These are phyloP conservation scores for Phytophthora syringae DNA, from an alignment of 352 stramenopile species.

Conservation along the genomic window DNA sequence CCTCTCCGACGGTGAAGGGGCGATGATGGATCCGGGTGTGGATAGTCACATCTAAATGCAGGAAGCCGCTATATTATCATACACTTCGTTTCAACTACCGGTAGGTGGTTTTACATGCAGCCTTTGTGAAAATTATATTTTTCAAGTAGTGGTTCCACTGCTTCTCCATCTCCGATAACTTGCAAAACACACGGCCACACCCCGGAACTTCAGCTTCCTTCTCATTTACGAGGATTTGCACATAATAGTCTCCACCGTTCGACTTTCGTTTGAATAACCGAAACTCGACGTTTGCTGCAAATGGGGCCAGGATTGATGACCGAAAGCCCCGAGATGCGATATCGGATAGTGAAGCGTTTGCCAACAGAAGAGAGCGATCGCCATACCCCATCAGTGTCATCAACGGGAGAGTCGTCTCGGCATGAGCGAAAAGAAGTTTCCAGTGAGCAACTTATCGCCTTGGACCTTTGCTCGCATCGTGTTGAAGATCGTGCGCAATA, in stretches of 20 bases:
- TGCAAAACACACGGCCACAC: conserved; percentile 32
- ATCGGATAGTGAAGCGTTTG: conserved; percentile 30
- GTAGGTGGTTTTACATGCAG: conserved; percentile 41
- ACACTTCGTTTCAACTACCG: no score
- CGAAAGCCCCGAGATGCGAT: conserved; percentile 46
- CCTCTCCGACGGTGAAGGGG: conserved; percentile 12
- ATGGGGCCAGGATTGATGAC: conserved; percentile 49
- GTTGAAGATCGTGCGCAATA: conserved; percentile 43
- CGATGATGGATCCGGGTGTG: conserved; percentile 11
- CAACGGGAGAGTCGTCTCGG: conserved; percentile 60
- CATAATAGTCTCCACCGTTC: conserved; percentile 22
- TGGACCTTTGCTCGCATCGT: conserved; percentile 28
- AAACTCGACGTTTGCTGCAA: conserved; percentile 60
- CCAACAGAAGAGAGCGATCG: conserved; percentile 33
- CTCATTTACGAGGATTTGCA: conserved; percentile 63
- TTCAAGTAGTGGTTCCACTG: conserved; percentile 46
- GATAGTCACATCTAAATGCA: conserved; percentile 22
- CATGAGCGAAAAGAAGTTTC: conserved; percentile 63
- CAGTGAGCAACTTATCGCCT: conserved; percentile 16
- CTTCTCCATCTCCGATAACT: conserved; percentile 31
- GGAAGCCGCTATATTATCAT: conserved; percentile 1
- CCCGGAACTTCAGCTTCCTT: conserved; percentile 32
- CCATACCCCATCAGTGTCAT: conserved; percentile 57
- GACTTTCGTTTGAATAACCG: conserved; percentile 42
- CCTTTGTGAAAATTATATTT: conserved; percentile 39